Evolutionary conservation across 2,329 filamentous ascomycete species (phyloP).

Genomic region (Penicillium capsulatum): DNA sequence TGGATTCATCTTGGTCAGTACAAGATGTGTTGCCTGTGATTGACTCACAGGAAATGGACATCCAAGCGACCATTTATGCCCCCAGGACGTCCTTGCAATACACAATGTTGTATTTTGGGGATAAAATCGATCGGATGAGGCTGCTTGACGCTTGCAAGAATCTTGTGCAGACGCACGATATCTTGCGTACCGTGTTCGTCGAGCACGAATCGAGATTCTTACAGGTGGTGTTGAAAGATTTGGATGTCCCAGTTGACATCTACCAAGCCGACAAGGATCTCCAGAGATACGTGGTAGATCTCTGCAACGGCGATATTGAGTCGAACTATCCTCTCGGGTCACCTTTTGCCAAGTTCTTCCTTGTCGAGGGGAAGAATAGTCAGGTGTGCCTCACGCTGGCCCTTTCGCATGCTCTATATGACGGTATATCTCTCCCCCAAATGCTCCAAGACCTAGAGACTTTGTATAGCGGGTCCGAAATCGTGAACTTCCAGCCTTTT

Average conservation of each 20-base stretch:
- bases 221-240: constrained; percentile 52
- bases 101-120: constrained; percentile 57
- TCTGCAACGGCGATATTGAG: constrained; percentile 51
- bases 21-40: constrained; percentile 55
- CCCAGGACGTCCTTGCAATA: constrained; percentile 62
- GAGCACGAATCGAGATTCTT: constrained; percentile 47
- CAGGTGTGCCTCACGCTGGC: constrained; percentile 47
- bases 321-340: constrained; percentile 53
- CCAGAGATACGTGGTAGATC: constrained; percentile 45
- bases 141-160: constrained; percentile 42
- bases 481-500: constrained; percentile 38
- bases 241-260: constrained; percentile 46
- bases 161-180: constrained; percentile 56
- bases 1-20: constrained; percentile 47
- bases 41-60: constrained; percentile 56
- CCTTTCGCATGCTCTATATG: constrained; percentile 63
- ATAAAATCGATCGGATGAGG: constrained; percentile 43
- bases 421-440: constrained; percentile 59
- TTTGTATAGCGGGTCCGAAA: constrained; percentile 40
- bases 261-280: constrained; percentile 48
- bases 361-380: constrained; percentile 37
- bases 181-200: constrained; percentile 63
- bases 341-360: constrained; percentile 55
- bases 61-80: constrained; percentile 54
- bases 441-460: constrained; percentile 56